A percentile compares a stretch with the other conserved stretches of the same genome.
Conservation (phyloP, 208 protist species). For the Acanthamoeba royreba region DNA sequence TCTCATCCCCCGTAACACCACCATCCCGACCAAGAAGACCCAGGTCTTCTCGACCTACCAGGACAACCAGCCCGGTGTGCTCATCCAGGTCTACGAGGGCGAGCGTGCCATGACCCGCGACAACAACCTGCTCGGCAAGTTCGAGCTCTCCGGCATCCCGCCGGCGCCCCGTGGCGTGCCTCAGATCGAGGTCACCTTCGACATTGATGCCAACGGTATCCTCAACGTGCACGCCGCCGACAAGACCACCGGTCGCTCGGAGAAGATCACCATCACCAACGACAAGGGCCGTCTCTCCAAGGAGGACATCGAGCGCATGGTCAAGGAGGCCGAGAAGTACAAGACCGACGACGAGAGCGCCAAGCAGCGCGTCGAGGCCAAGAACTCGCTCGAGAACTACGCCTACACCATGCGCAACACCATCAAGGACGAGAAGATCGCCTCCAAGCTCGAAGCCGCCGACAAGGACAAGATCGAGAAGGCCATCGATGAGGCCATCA, state of each 20-base stretch:
- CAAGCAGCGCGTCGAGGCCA: conserved; percentile 87
- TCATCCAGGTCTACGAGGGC: conserved; percentile 99
- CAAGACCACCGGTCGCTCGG: conserved; percentile 87
- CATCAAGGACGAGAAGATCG: conserved; percentile 77
- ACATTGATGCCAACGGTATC: conserved; percentile 97
- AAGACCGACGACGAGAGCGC: conserved; percentile 80
- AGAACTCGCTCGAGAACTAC: conserved; percentile 89
- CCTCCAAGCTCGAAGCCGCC: conserved; percentile 61
- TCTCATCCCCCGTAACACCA: conserved; percentile 93
- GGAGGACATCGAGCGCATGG: conserved; percentile 94
- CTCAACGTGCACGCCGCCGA: conserved; percentile 93
- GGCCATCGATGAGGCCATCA: conserved; percentile 84
- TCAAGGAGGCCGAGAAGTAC: conserved; percentile 89
- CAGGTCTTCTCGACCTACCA: conserved; percentile 94
- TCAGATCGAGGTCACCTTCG: conserved; percentile 98
- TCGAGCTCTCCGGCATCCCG: conserved; percentile 90
- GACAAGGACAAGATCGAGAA: conserved; percentile 72
- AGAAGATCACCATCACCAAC: conserved; percentile 91
- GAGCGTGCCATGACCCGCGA: conserved; percentile 96
- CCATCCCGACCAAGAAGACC: conserved; percentile 92
- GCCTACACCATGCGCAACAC: conserved; percentile 81
- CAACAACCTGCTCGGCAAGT: conserved; percentile 98
- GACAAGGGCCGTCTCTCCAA: conserved; percentile 82
- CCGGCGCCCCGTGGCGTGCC: conserved; percentile 89
- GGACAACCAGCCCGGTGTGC: conserved; percentile 97